Evolutionary conservation across 768 basidiomycete genomes (phyloP), one percentile per base, ranked within the genome.

Genomic region (Peribolospora baueri): DNA sequence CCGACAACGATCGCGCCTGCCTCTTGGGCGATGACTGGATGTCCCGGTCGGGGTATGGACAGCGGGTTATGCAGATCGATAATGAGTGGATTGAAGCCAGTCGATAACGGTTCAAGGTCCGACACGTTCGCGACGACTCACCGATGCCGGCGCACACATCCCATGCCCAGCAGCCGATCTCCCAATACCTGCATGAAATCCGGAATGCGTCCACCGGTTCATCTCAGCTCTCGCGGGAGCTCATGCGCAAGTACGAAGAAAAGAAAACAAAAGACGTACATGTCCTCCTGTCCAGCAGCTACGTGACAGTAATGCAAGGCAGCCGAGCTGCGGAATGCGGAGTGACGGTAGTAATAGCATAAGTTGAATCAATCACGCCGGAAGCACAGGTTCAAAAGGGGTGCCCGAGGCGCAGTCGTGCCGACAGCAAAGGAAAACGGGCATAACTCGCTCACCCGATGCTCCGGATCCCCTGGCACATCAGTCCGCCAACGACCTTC

Each of bases 221-320:
- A 37, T 40, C 9, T 42, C 39, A 42, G 54, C 8, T 25, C 36
- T 4, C 10, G 41, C 41, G 41, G 39, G 7, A 6, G 51, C 51
- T 52, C 51, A 10, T 39, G 37, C 37, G 9, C 38, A 4, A 10
- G 8, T 11, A 52, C 51, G 55, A 47, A 58, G 56, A 42, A 54
- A 56, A 50, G 52, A 38, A 50, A 53, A 57, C 66, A 74, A 58
- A 59, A 83, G 86, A 85, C 88, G 62, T 86, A 91, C 57, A 88
- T 64, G 62, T 93, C 88, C 52, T 88, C 65, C 10, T 79, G 79
- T 38, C 91, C 91, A 65, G 85, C 80, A 3, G 91, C 90, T 6
- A 91, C 85, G 67, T 83, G 71, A 3, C 76, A 75, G 61, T 76
- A 84, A 66, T 87, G 86, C 54, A 86, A 68, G 5, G 85, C 84